Percentiles rank a stretch among this genome's conserved stretches.
Conservation (phyloP, 345 rosid species). For the Eucalyptus albens region DNA sequence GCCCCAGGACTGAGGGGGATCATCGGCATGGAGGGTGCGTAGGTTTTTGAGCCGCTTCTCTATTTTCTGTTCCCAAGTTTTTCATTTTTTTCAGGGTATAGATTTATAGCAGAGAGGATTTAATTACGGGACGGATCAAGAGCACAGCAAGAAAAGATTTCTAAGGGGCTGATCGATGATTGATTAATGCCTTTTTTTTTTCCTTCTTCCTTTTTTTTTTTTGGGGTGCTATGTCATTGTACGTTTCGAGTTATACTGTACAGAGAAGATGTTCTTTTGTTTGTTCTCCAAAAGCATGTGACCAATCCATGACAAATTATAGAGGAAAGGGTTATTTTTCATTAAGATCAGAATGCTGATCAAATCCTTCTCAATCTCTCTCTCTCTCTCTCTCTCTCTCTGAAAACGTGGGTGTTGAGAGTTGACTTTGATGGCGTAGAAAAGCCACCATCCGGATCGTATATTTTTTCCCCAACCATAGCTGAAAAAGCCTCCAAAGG, state of each 20-base stretch:
- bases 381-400: background rate
- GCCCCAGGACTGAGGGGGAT: constrained; percentile 9
- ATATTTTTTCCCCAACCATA: background rate
- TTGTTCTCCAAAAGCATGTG: background rate
- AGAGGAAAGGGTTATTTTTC: background rate
- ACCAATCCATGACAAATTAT: background rate
- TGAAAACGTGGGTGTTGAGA: background rate
- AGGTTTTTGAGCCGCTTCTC: background rate
- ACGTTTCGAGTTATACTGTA: background rate
- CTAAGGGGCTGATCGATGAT: background rate
- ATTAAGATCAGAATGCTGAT: background rate
- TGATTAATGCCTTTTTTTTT: background rate
- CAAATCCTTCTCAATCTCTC: background rate
- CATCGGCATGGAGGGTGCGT: background rate
- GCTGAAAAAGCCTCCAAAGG: background rate
- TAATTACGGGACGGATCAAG: background rate
- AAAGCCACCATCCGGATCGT: background rate
- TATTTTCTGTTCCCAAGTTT: background rate
- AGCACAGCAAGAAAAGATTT: background rate
- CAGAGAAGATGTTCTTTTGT: background rate
- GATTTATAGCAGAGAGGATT: background rate
- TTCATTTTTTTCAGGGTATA: background rate
- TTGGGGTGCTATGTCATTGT: background rate
- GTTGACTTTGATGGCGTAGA: background rate
- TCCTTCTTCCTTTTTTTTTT: background rate